These are phyloP conservation scores for Elsinoe ampelina DNA, from an alignment of 2,329 filamentous ascomycete species.

Conservation along the genomic window DNA sequence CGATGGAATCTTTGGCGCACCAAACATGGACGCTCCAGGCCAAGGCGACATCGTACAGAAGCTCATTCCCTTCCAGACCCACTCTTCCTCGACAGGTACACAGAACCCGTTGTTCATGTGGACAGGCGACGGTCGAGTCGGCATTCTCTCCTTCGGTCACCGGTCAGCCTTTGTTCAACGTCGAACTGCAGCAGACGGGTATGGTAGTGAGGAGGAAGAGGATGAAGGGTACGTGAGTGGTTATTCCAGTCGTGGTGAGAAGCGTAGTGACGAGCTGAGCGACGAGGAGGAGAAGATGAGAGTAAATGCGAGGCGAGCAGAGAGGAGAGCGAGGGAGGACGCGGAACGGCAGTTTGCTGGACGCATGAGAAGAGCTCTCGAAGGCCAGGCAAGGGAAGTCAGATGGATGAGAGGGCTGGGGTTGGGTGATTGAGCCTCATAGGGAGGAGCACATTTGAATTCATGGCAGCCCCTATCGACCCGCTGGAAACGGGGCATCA, in stretches of 20 bases:
- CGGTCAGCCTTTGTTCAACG: constrained; percentile 20
- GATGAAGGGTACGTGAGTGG: constrained; percentile 24
- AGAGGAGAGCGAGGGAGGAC: constrained; percentile 43
- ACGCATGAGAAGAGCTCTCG: constrained; percentile 64
- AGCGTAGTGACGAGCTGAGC: constrained; percentile 17
- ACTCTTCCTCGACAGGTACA: constrained; percentile 24
- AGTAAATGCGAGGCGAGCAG: constrained; percentile 34
- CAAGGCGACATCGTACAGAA: constrained; percentile 70
- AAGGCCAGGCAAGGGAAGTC: constrained; percentile 69
- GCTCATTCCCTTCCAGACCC: constrained; percentile 48
- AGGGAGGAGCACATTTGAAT: no score
- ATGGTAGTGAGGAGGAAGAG: constrained; percentile 23
- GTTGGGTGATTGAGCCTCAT: constrained; percentile 26
- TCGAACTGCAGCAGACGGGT: background rate
- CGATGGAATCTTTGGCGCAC: constrained; percentile 21
- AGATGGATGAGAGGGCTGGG: constrained; percentile 63
- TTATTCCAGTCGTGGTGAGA: background rate
- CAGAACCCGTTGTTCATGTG: constrained; percentile 67
- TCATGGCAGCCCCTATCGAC: background rate
- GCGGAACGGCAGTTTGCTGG: constrained; percentile 55
- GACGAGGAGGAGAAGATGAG: constrained; percentile 34
- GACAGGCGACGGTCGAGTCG: constrained; percentile 74
- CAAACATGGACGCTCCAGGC: constrained; percentile 20
- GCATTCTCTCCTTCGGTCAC: constrained; percentile 49
- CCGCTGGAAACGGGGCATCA: background rate